These are phyloP conservation scores for Arctostaphylos glauca DNA, from an alignment of 148 eudicot genomes.

Conservation along the genomic window DNA sequence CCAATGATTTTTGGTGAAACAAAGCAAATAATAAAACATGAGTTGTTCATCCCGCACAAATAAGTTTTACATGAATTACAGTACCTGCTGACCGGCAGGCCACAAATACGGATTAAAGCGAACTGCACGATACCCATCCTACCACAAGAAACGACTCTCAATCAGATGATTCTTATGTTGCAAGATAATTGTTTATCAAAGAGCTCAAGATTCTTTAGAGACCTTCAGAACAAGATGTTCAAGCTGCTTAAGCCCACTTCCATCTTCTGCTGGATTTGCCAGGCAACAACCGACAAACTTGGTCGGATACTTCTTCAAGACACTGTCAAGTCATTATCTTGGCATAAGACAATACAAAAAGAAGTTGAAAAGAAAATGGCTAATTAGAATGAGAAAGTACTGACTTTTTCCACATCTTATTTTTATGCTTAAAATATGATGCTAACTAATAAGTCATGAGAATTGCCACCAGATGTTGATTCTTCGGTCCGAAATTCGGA, in stretches of 20 bases:
- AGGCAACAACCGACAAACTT: conserved; percentile 92
- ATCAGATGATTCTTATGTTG: conserved; percentile 12
- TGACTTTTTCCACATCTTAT: not conserved
- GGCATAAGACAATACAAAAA: not conserved
- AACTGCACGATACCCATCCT: conserved; percentile 97
- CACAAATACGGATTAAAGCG: conserved; percentile 92
- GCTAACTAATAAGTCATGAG: not conserved
- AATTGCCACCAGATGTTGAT: not conserved
- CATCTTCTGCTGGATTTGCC: conserved; percentile 93
- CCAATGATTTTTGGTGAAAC: not conserved
- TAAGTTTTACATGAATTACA: not conserved
- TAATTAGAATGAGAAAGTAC: not conserved
- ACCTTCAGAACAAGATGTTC: conserved; percentile 77
- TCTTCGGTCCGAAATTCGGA: not conserved
- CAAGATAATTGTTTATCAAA: conserved; percentile 7
- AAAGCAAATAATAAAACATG: not conserved
- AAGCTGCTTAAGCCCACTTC: conserved; percentile 68
- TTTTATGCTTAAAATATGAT: not conserved
- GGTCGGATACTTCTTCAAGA: conserved; percentile 67
- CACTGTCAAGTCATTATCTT: conserved; percentile 41
- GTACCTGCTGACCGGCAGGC: conserved; percentile 82
- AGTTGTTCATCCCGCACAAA: conserved; percentile 2
- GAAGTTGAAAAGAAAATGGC: not conserved
- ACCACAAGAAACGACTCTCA: conserved; percentile 16
- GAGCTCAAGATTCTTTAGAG: conserved; percentile 8